Evolutionary conservation across 164 flowering plant genomes (phyloP), one percentile per base, ranked within the genome.

Genomic region (Platanus orientalis): DNA sequence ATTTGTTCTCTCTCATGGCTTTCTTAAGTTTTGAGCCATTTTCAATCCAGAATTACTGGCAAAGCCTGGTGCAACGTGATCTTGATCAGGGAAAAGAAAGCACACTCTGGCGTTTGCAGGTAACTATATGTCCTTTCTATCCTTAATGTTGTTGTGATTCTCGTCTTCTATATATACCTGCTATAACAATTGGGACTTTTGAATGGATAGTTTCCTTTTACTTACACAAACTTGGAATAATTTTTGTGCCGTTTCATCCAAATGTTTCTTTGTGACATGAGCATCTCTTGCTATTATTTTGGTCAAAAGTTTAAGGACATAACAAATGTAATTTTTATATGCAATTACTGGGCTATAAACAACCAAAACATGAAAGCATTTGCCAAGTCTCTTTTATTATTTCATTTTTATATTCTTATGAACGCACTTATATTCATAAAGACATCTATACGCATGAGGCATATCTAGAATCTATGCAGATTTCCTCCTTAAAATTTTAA

Each of bases 51-150:
- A 76, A 71, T 65, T 87, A 85, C 61, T 93, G 98, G 97, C 79
- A 72, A 62, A 77, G 77, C 59, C 68, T 90, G 61, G 77, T 93
- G 30, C 92, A 87, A 62, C 80, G 82, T 7, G 90, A 97, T 0
- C 83, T 93, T 61, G 68, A 66, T 58, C 87, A 70, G 69, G 97
- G 92, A 49, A 68, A 69, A 28, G 53, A 71, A 57, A 73, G 68
- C 48, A 97, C 92, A 40, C 83, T 90, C 39, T 63, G 76, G 42
- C 81, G 98, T 26, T 75, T 93, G 68, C 98, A 88, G 94, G 98
- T 93, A 70, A 23, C n/a, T 21, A 23, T 24, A 2, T 23, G 20
- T n/a, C 7, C n/a, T 19, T 16, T 47, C 11, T 47, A 20, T 57
- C 21, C 5, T 29, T 4, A 32, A 39, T 5, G 0, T 6, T 57